These are phyloP conservation scores for Yamadazyma tumulicola DNA, from an alignment of 805 yeast species.

Conservation along the genomic window DNA sequence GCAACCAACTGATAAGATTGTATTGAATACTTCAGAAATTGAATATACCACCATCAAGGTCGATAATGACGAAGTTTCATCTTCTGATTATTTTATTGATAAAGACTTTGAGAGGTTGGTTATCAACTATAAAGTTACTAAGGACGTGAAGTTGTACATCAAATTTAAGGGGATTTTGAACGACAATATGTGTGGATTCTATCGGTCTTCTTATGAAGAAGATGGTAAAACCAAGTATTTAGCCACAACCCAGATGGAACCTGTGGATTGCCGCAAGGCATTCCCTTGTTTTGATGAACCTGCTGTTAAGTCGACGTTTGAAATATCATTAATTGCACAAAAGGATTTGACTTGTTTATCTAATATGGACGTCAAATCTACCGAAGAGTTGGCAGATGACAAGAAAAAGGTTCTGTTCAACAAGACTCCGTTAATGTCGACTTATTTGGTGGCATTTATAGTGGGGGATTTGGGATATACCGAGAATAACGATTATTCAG, in stretches of 20 bases:
- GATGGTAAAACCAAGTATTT: conserved; percentile 65
- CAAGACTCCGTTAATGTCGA: conserved; percentile 78
- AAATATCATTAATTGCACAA: conserved; percentile 57
- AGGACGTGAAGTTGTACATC: conserved; percentile 44
- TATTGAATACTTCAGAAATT: conserved; percentile 63
- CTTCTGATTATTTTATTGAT: conserved; percentile 12
- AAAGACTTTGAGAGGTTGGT: conserved; percentile 17
- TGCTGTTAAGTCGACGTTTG: conserved; percentile 70
- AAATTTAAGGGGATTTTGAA: conserved; percentile 62
- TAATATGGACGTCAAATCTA: conserved; percentile 62
- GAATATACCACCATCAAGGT: conserved; percentile 50
- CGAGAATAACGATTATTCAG: conserved; percentile 60
- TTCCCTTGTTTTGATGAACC: conserved; percentile 85
- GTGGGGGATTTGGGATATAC: conserved; percentile 77
- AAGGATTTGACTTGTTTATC: conserved; percentile 57
- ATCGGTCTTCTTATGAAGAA: conserved; percentile 62
- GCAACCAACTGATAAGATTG: conserved; percentile 43
- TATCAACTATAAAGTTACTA: conserved; percentile 34
- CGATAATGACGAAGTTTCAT: conserved; percentile 19
- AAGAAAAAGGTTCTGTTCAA: conserved; percentile 61
- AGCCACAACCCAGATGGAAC: conserved; percentile 84
- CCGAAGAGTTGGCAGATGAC: conserved; percentile 37
- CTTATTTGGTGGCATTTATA: conserved; percentile 81
- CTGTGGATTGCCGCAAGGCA: conserved; percentile 83
- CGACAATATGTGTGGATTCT: conserved; percentile 81